Evolutionary conservation across 495 filamentous ascomycete species (phyloP).

Genomic region (Chaetomium tenue): DNA sequence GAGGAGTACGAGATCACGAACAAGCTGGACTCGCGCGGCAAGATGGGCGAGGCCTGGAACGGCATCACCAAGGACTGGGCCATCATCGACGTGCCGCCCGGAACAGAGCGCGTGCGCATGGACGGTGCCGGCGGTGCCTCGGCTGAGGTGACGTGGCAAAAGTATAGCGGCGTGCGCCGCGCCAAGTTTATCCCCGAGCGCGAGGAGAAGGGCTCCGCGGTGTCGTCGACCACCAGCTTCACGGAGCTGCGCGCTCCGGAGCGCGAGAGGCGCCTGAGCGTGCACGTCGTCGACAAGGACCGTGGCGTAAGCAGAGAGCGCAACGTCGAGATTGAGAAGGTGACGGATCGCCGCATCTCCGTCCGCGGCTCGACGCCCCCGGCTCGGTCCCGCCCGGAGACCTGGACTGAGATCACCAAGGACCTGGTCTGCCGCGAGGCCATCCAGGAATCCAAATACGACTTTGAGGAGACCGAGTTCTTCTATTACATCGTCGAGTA

Average conservation of each 20-base stretch:
- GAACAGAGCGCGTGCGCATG: constrained; percentile 71
- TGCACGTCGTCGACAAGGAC: constrained; percentile 45
- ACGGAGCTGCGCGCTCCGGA: constrained; percentile 33
- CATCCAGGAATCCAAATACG: constrained; percentile 78
- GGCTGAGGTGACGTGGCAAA: constrained; percentile 70
- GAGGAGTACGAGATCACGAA: constrained; percentile 68
- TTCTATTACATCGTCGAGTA: constrained; percentile 95
- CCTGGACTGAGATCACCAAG: constrained; percentile 98
- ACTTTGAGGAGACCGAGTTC: constrained; percentile 84
- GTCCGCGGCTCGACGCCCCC: constrained; percentile 35
- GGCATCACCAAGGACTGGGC: constrained; percentile 70
- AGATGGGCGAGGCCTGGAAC: constrained; percentile 64
- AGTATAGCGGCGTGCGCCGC: constrained; percentile 72
- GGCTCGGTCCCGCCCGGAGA: constrained; percentile 55
- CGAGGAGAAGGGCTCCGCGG: constrained; percentile 34
- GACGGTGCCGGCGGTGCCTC: constrained; percentile 66
- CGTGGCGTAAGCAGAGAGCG: constrained; percentile 40
- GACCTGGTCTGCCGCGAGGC: constrained; percentile 86
- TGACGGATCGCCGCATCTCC: constrained; percentile 45
- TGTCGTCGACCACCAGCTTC: constrained; percentile 33
- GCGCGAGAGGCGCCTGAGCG: constrained; percentile 39
- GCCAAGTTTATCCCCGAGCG: constrained; percentile 62
- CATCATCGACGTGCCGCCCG: constrained; percentile 77
- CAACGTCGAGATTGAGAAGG: constrained; percentile 47
- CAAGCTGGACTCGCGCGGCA: constrained; percentile 56